phyloP scores from a whole-genome alignment of 2,329 filamentous ascomycete genomes.

The Rhinocladiella mackenziei region DNA sequence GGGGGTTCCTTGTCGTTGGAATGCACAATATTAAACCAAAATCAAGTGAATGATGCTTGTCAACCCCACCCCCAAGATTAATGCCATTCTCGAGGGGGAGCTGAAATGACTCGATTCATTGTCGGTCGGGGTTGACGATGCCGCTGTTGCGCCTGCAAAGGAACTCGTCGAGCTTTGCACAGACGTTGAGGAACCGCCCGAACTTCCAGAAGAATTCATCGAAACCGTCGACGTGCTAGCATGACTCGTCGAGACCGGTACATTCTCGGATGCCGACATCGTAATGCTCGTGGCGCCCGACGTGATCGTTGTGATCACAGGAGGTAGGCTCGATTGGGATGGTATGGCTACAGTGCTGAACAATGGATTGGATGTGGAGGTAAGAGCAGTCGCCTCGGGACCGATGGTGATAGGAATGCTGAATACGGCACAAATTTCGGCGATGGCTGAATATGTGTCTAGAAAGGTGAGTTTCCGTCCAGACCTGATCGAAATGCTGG shows the following conservation, averaged over 20 bases:
- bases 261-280: slow-evolving; percentile 5
- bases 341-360: slow-evolving; percentile 22
- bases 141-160: too few relatives aligned
- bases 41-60: slow-evolving; percentile 7
- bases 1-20: slow-evolving; percentile 4
- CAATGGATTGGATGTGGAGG: slow-evolving; percentile 18
- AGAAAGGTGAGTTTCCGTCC: slow-evolving; percentile 3
- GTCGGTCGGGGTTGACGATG: slow-evolving; percentile 8
- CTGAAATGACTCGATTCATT: slow-evolving; percentile 5
- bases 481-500: neutral
- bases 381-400: slow-evolving; percentile 24
- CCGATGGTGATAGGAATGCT: slow-evolving; percentile 20
- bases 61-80: slow-evolving; percentile 8
- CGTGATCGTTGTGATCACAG: slow-evolving; percentile 10
- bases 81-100: slow-evolving; percentile 3
- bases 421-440: slow-evolving; percentile 26
- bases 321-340: slow-evolving; percentile 18
- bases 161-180: too few relatives aligned
- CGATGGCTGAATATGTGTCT: slow-evolving; percentile 25
- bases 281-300: slow-evolving; percentile 2
- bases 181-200: too few relatives aligned
- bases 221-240: neutral
- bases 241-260: slow-evolving; percentile 3
- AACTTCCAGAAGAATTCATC: neutral
- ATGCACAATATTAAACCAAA: slow-evolving; percentile 2